Evolutionary conservation across 2,329 filamentous ascomycete species (phyloP).

Genomic region (Pestalotiopsis sp.): DNA sequence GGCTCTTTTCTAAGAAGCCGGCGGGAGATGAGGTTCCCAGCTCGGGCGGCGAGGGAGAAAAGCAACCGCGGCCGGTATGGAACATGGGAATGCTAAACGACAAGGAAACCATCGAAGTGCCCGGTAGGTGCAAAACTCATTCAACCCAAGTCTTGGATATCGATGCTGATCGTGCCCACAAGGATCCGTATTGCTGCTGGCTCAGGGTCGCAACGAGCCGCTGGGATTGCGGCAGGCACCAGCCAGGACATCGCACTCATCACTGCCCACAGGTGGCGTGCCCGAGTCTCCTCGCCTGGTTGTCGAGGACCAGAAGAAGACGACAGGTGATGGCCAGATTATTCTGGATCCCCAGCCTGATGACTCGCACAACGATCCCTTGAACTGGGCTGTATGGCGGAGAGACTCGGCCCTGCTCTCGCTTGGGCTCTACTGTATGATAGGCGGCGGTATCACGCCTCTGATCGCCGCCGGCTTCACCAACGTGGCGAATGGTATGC

Average conservation of each 20-base stretch:
- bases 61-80: conserved; percentile 39
- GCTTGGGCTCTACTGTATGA: conserved; percentile 88
- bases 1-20: conserved; percentile 19
- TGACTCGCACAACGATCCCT: conserved; percentile 84
- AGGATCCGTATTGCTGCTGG: conserved; percentile 62
- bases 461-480: conserved; percentile 88
- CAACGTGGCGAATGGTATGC: conserved; percentile 62
- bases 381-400: conserved; percentile 87
- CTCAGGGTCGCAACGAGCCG: conserved; percentile 57
- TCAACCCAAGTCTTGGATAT: not conserved
- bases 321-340: conserved; percentile 77
- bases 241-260: conserved; percentile 60
- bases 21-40: conserved; percentile 6
- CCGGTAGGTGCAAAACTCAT: conserved; percentile 57
- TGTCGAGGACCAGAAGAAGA: conserved; percentile 60
- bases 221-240: conserved; percentile 60
- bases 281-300: conserved; percentile 31
- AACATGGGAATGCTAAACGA: conserved; percentile 84
- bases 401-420: conserved; percentile 79
- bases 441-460: conserved; percentile 91
- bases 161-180: conserved; percentile 11
- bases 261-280: conserved; percentile 48
- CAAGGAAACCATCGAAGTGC: conserved; percentile 79
- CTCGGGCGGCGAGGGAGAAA: conserved; percentile 15
- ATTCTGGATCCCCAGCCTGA: conserved; percentile 92